Conservation (phyloP, 805 yeast genomes). For the baker's yeast (Saccharomyces cerevisiae) region DNA sequence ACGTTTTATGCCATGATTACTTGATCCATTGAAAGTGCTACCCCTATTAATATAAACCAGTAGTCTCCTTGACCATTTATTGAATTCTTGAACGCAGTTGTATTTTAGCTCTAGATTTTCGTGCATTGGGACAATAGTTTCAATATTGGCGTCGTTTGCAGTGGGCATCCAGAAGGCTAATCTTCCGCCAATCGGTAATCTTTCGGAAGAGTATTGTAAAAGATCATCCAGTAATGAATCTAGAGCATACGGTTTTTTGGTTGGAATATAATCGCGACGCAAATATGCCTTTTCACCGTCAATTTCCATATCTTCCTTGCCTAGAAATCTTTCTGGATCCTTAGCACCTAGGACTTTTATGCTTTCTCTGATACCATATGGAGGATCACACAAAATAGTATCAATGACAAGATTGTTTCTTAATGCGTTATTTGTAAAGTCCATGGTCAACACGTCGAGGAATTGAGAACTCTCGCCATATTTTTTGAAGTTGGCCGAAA, state of each 20-base stretch:
- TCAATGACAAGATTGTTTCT: conserved; percentile 58
- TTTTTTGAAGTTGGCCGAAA: conserved; percentile 63
- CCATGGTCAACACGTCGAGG: conserved; percentile 81
- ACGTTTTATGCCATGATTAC: conserved; percentile 37
- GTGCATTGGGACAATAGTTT: conserved; percentile 71
- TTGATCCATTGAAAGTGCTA: conserved; percentile 42
- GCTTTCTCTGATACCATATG: conserved; percentile 95
- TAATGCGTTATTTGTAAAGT: conserved; percentile 85
- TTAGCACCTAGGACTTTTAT: conserved; percentile 85
- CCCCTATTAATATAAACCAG: conserved; percentile 70
- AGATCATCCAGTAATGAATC: conserved; percentile 72
- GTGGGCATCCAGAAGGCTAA: conserved; percentile 97
- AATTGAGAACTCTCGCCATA: conserved; percentile 52
- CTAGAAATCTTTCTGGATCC: conserved; percentile 57
- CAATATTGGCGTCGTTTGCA: conserved; percentile 74
- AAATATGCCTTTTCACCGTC: conserved; percentile 73
- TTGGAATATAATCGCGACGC: conserved; percentile 78
- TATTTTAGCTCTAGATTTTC: conserved; percentile 59
- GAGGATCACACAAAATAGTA: conserved; percentile 90
- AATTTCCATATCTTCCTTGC: conserved; percentile 65
- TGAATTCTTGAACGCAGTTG: conserved; percentile 77
- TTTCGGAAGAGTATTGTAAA: conserved; percentile 58
- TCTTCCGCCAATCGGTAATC: conserved; percentile 69
- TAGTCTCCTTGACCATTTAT: conserved; percentile 87
- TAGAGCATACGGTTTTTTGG: conserved; percentile 83